These are phyloP conservation scores for Dillenia suffruticosa DNA, from an alignment of 164 flowering plant species.

Conservation along the genomic window DNA sequence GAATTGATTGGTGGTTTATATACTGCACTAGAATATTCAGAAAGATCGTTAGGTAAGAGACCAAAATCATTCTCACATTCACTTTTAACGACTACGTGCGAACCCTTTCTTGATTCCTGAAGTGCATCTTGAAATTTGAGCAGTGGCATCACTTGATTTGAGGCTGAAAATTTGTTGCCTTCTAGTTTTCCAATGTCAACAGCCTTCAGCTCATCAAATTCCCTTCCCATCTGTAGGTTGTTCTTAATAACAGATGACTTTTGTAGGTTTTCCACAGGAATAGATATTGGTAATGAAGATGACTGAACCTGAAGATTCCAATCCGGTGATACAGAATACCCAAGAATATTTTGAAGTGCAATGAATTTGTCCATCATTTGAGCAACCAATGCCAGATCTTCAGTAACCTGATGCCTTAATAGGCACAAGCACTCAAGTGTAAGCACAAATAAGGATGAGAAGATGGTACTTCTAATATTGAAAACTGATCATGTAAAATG, in stretches of 20 bases:
- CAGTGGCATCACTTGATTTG: conserved; percentile 11
- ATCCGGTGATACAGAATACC: conserved; percentile 4
- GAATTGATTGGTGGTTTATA: conserved; percentile 8
- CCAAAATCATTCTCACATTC: conserved; percentile 9
- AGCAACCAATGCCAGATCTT: conserved; percentile 41
- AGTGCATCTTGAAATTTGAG: conserved; percentile 16
- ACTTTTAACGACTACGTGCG: conserved; percentile 5
- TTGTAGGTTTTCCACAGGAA: conserved; percentile 19
- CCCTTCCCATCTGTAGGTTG: conserved; percentile 1
- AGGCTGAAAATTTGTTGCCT: conserved; percentile 9
- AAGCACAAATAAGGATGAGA: not conserved
- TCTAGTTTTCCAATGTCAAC: conserved; percentile 9
- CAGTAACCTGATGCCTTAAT: conserved; percentile 44
- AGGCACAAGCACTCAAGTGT: not conserved
- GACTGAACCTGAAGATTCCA: conserved; percentile 16
- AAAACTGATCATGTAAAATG: no score
- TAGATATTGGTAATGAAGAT: conserved; percentile 16
- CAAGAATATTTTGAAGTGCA: conserved; percentile 17
- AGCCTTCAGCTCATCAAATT: conserved; percentile 14
- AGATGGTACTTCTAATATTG: no score
- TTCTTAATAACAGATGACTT: conserved; percentile 14
- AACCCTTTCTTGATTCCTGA: conserved; percentile 13
- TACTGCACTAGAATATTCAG: conserved; percentile 10
- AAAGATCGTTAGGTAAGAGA: conserved; percentile 2
- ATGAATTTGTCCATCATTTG: conserved; percentile 37